Evolutionary conservation across 2,329 filamentous ascomycete genomes (phyloP), one percentile per base, ranked within the genome.

Genomic region (Esteya vermicola): DNA sequence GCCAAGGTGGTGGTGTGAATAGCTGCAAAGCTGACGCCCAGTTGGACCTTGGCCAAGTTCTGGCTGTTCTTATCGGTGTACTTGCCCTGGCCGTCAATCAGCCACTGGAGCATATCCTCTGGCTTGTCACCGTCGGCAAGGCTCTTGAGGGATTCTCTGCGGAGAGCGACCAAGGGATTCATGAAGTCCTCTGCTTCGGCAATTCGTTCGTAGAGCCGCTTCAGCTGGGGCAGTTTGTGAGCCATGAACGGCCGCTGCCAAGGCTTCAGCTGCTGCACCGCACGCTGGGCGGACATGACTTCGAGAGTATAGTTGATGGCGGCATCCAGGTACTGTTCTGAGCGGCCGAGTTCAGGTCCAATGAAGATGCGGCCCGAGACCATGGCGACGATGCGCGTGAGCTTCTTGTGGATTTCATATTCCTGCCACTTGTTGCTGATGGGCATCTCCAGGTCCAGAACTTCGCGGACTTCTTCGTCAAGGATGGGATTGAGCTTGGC

Each of bases 1-100:
- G 63, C 57, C 34, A 64, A 50, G 0, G 63, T 61, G 0, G 67
- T 72, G 0, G 67, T 70, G 43, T 70, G 65, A 22, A 74, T 71
- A 2, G 68, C 63, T 0, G 67, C 67, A 39, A 70, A 64, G 31
- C 57, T 62, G 9, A 71, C 47, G 0, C 54, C 51, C 4, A 70
- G 55, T 49, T 69, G 60, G 10, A 63, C 51, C 30, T 54, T 55
- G 4, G 65, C 59, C 14, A 67, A 50, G 31, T 59, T 54, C 33
- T 55, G 52, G 42, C 58, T 53, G 9, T 50, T 51, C 43, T 51
- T 42, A 6, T 51, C 46, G 4, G 48, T 49, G 9, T 57, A 58
- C 47, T 61, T 58, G 2, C 51, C 45, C 21, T 60, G 54, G 0
- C 53, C 51, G 19, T 64, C 57, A 13, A 66, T 53, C 4, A 68